Evolutionary conservation across 225 moss, liverwort and hornwort species (phyloP), one percentile per base, ranked within the genome.

Genomic region (Physcomitrium patens): DNA sequence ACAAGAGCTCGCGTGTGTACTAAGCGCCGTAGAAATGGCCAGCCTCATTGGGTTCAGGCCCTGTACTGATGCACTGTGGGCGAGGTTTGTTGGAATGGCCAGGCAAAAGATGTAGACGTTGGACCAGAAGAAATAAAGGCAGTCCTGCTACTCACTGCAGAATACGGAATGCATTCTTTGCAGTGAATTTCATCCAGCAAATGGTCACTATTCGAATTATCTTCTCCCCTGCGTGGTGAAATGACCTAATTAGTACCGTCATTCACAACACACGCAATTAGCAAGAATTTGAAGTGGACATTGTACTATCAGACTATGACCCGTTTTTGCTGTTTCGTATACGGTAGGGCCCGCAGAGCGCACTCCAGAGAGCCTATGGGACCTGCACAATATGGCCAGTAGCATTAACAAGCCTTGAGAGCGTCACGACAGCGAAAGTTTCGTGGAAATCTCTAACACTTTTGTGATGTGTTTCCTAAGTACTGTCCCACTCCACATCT

Each of bases 81-180:
- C 13, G 45, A 26, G 57, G 48, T 13, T 28, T 67, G 24, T 59
- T 69, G 45, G 37, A 18, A 52, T 22, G 83, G 81, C 81, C 91
- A 95, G 89, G 77, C 78, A 7, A 91, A 84, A 68, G 85, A 91
- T 60, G 70, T 69, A 13, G 82, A 88, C 27, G 71, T 95, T 59
- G 88, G 85, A 46, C 85, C 86, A 18, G 95, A 95, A 14, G 88
- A 93, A 82, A 91, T 95, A 68, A 91, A 85, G 70, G 85, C 91
- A 2, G 91, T 91, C 11, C 83, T 95, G 74, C 80, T 95, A 18
- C 89, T 85, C 71, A 90, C 93, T 45, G 83, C 79, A 57, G 82
- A 85, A 60, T 86, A 78, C 6, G 80, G 50, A 26, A 27, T 69
- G 72, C 61, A 63, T 63, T 69, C 83, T 16, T 76, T 79, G 72